These are phyloP conservation scores for Auricularia sp. DNA, from an alignment of 768 basidiomycete species.

Conservation along the genomic window DNA sequence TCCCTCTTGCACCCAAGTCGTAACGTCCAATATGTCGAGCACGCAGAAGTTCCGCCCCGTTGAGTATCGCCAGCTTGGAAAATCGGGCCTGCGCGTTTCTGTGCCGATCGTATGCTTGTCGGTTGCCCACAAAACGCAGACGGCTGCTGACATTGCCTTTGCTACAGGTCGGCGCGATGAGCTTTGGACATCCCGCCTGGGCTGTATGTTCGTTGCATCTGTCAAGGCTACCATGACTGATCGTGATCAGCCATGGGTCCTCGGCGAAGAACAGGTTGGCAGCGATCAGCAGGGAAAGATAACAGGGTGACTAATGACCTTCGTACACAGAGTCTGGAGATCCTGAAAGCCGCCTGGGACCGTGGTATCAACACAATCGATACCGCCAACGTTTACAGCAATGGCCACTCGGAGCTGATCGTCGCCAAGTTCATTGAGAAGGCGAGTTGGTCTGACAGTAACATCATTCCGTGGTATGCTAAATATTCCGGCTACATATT, in stretches of 20 bases:
- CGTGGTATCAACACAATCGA: conserved; percentile 19
- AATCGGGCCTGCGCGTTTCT: conserved; percentile 23
- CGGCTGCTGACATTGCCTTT: too few species aligned
- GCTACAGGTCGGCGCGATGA: conserved; percentile 18
- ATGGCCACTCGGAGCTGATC: conserved; percentile 13
- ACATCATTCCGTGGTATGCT: too few species aligned
- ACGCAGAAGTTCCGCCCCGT: conserved; percentile 8
- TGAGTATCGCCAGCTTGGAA: conserved; percentile 22
- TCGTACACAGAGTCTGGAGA: conserved; percentile 6
- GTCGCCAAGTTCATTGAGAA: conserved; percentile 13
- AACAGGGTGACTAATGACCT: neutral
- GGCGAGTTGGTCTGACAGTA: neutral
- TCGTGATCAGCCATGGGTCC: conserved; percentile 17
- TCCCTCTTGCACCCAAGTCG: too few species aligned
- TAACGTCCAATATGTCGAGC: neutral
- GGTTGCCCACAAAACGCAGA: too few species aligned
- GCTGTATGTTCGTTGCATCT: conserved; percentile 9
- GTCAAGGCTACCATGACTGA: neutral
- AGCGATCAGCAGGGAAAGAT: neutral
- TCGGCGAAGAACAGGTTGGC: conserved; percentile 15
- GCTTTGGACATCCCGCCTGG: conserved; percentile 18
- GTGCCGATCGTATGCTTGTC: conserved; percentile 19
- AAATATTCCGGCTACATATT: neutral
- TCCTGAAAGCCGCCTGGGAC: conserved; percentile 22
- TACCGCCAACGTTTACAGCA: conserved; percentile 19